These are phyloP conservation scores for Staphylotrichum longicolle DNA, from an alignment of 495 filamentous ascomycete genomes.

Conservation along the genomic window DNA sequence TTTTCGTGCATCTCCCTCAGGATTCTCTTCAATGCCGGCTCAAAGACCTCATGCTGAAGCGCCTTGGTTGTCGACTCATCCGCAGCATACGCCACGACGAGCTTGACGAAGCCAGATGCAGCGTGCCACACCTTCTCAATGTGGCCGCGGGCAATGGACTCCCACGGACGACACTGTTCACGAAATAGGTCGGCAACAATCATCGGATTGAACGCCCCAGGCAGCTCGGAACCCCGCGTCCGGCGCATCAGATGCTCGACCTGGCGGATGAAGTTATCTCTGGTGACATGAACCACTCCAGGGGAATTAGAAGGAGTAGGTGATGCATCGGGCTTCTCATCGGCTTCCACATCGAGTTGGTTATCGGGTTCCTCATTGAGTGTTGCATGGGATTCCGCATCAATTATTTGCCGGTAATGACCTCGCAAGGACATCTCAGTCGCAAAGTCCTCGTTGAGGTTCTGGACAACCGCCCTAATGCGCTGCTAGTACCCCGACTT, in stretches of 20 bases:
- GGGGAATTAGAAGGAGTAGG: neutral
- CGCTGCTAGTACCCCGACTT: conserved; percentile 46
- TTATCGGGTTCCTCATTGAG: too few species aligned
- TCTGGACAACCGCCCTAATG: conserved; percentile 60
- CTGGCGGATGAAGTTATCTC: conserved; percentile 32
- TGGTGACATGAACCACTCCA: conserved; percentile 12
- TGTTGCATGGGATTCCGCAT: neutral
- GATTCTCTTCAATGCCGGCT: conserved; percentile 31
- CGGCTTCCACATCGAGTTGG: too few species aligned
- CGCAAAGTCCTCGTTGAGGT: conserved; percentile 56
- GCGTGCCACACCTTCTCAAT: conserved; percentile 31
- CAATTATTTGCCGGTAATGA: conserved; percentile 42
- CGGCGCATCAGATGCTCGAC: conserved; percentile 34
- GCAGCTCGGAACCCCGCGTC: conserved; percentile 44
- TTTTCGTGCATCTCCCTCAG: conserved; percentile 29
- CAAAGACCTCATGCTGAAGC: conserved; percentile 33
- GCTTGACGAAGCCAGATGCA: conserved; percentile 28
- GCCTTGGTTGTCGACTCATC: conserved; percentile 34
- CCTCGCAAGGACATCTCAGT: conserved; percentile 47
- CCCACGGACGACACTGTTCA: conserved; percentile 45
- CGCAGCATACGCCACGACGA: conserved; percentile 30
- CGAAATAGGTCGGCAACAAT: conserved; percentile 47
- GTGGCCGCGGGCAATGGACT: conserved; percentile 25
- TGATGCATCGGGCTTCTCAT: too few species aligned
- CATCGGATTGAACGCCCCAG: conserved; percentile 48